phyloP scores from a whole-genome alignment of 1,139 yeast species.

The Kazachstania sp. region DNA sequence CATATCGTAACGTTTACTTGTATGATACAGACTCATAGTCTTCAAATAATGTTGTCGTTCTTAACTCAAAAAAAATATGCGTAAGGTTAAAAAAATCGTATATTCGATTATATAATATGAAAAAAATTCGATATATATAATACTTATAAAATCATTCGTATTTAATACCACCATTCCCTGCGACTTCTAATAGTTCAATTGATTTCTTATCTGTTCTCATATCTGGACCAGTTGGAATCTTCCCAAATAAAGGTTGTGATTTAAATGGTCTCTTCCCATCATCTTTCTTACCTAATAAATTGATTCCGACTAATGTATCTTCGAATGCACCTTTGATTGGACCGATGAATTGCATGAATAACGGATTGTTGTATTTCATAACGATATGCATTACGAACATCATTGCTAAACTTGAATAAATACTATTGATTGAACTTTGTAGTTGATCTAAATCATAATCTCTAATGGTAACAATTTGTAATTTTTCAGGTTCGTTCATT shows the following conservation, averaged over 20 bases:
- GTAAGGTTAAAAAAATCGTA: no score
- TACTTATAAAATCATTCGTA: background rate
- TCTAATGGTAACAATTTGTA: constrained; percentile 82
- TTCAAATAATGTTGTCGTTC: no score
- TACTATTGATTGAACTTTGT: constrained; percentile 66
- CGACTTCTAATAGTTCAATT: constrained; percentile 73
- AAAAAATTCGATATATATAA: no score
- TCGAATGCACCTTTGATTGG: constrained; percentile 88
- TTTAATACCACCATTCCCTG: constrained; percentile 69
- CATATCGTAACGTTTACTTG: no score
- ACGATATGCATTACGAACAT: constrained; percentile 97
- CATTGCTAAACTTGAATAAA: constrained; percentile 88
- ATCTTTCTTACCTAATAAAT: constrained; percentile 65
- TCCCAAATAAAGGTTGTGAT: constrained; percentile 72
- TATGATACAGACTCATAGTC: no score
- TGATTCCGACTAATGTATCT: constrained; percentile 85
- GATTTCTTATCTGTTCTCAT: constrained; percentile 46
- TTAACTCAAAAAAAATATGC: no score
- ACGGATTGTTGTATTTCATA: constrained; percentile 96
- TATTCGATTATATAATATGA: no score
- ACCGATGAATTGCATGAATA: constrained; percentile 87
- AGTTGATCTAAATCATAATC: constrained; percentile 90
- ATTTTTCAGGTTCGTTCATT: constrained; percentile 57
- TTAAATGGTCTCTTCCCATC: constrained; percentile 98
- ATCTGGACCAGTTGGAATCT: constrained; percentile 47